These are phyloP conservation scores for Dentipellis sp. DNA, from an alignment of 768 basidiomycete genomes.

Conservation along the genomic window DNA sequence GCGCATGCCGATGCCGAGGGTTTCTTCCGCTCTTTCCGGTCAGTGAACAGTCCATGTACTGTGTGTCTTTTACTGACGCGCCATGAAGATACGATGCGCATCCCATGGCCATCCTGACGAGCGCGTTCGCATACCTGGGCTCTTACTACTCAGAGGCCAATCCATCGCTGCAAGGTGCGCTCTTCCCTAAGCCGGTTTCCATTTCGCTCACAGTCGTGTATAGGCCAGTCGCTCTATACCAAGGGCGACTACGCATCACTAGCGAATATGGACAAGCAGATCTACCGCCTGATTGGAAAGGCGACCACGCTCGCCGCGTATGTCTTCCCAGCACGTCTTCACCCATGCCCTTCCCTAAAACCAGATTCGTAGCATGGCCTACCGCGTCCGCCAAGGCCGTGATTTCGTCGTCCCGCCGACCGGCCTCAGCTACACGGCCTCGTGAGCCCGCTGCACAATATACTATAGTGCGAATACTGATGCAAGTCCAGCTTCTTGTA, in stretches of 20 bases:
- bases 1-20: constrained; percentile 32
- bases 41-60: background rate
- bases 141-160: constrained; percentile 86
- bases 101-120: constrained; percentile 85
- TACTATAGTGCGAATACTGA: constrained; percentile 1
- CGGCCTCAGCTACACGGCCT: constrained; percentile 76
- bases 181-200: background rate
- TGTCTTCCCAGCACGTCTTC: constrained; percentile 17
- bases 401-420: constrained; percentile 80
- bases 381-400: constrained; percentile 84
- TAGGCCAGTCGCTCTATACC: constrained; percentile 75
- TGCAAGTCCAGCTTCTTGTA: constrained; percentile 59
- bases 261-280: constrained; percentile 85
- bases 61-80: background rate
- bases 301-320: constrained; percentile 82
- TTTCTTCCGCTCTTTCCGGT: constrained; percentile 36
- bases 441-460: constrained; percentile 35
- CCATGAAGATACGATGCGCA: constrained; percentile 75
- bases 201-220: background rate
- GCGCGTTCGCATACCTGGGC: constrained; percentile 81
- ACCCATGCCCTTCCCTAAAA: background rate
- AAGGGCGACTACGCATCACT: constrained; percentile 58
- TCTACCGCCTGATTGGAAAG: constrained; percentile 82
- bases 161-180: constrained; percentile 71
- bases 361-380: constrained; percentile 61